Evolutionary conservation across 495 filamentous ascomycete species (phyloP).

Genomic region (Entonaema liquescens): DNA sequence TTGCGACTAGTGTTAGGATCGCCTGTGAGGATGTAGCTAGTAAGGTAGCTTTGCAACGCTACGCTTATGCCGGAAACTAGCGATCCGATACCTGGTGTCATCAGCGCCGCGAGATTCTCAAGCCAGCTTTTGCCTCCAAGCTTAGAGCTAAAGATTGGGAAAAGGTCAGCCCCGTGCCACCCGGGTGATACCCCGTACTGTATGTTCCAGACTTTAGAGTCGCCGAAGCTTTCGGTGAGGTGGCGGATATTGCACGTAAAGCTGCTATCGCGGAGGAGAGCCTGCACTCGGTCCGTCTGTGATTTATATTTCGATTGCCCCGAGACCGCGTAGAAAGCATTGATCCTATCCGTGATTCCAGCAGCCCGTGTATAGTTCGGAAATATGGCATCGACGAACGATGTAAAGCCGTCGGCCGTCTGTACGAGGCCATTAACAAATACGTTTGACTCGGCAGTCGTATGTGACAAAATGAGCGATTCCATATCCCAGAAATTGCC

Average conservation of each 20-base stretch:
- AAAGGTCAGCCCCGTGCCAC: background rate
- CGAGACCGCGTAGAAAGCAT: background rate
- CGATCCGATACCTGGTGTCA: constrained; percentile 46
- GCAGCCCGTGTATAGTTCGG: background rate
- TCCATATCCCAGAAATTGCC: constrained; percentile 55
- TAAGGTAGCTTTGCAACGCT: constrained; percentile 53
- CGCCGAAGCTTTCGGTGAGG: background rate
- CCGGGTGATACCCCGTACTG: background rate
- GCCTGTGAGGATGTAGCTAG: constrained; percentile 49
- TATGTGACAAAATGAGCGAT: background rate
- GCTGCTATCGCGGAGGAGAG: background rate
- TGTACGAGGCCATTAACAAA: background rate
- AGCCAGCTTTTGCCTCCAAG: constrained; percentile 46
- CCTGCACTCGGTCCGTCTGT: background rate
- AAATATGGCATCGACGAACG: background rate
- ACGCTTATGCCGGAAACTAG: constrained; percentile 48
- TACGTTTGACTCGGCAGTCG: background rate
- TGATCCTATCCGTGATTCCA: background rate
- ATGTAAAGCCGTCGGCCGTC: background rate
- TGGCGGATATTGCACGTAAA: background rate
- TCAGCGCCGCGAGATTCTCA: constrained; percentile 44
- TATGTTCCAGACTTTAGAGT: background rate
- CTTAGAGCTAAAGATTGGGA: constrained; percentile 46
- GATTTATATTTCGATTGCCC: background rate
- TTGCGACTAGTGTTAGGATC: constrained; percentile 51